Conservation (phyloP, 2,329 filamentous ascomycete genomes). For the Corinectria fuckeliana region DNA sequence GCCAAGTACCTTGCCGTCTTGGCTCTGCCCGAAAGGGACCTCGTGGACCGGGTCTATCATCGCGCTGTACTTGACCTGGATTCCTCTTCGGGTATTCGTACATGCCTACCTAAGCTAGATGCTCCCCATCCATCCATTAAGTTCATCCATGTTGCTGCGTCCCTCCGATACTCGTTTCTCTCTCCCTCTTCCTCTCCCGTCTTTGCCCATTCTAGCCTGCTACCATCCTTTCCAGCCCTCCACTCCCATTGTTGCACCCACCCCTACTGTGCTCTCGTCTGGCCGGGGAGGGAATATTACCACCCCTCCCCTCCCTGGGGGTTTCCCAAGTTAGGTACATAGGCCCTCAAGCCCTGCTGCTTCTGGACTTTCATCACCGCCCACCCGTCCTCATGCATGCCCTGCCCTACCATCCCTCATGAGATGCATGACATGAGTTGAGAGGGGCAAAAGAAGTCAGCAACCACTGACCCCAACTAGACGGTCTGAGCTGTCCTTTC, state of each 20-base stretch:
- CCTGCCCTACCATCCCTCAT: background rate
- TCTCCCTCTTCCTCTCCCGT: background rate
- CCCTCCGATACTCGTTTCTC: background rate
- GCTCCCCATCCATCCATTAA: background rate
- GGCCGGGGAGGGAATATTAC: no score
- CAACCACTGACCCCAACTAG: background rate
- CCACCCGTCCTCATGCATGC: background rate
- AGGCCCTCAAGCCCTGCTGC: background rate
- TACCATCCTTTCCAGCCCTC: background rate
- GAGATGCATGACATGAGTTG: slow-evolving; percentile 10
- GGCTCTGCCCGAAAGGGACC: slow-evolving; percentile 4
- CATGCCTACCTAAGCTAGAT: no score
- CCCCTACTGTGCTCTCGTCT: background rate
- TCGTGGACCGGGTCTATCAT: background rate
- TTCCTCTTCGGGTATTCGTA: slow-evolving; percentile 13
- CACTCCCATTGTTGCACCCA: background rate
- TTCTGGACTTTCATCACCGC: background rate
- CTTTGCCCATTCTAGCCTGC: background rate
- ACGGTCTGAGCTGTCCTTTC: slow-evolving; percentile 12
- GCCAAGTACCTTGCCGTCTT: slow-evolving; percentile 20
- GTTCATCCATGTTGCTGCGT: background rate
- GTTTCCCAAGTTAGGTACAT: no score
- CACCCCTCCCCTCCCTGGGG: background rate
- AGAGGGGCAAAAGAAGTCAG: background rate
- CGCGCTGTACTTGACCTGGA: background rate